Evolutionary conservation across 176 grass and related monocot species (phyloP).

Genomic region (Musa beccarii): DNA sequence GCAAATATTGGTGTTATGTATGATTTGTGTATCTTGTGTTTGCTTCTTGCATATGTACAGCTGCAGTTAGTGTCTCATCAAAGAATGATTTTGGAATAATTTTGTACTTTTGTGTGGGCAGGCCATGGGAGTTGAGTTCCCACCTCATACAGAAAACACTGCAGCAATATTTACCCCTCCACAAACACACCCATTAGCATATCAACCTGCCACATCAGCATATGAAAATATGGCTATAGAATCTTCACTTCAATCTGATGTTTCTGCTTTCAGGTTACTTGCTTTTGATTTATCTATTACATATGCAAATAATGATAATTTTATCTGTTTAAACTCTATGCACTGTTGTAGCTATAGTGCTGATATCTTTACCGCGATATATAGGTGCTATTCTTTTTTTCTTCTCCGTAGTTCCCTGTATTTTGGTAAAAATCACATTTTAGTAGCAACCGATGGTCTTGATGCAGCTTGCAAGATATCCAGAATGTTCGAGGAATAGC

Average conservation of each 20-base stretch:
- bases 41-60: too few species aligned
- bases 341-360: background rate
- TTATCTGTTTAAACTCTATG: background rate
- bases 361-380: too few species aligned
- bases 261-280: constrained; percentile 6
- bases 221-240: constrained; percentile 74
- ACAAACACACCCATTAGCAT: constrained; percentile 56
- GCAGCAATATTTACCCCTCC: constrained; percentile 85
- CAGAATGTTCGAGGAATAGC: constrained; percentile 90
- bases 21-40: too few species aligned
- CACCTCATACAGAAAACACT: constrained; percentile 59
- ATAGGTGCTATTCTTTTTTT: too few species aligned
- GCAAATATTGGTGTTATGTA: too few species aligned
- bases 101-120: constrained; percentile 22
- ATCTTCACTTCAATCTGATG: constrained; percentile 75
- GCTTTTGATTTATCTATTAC: background rate
- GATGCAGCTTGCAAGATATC: constrained; percentile 67
- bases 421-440: background rate
- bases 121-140: constrained; percentile 88
- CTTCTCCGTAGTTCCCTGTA: too few species aligned
- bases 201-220: constrained; percentile 47
- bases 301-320: background rate
- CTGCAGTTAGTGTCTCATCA: too few species aligned
- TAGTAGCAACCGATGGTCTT: background rate
- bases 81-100: background rate